A percentile compares a stretch with the other conserved stretches of the same genome.
These are phyloP conservation scores for Saururus chinensis DNA, from an alignment of 164 flowering plant species.

Conservation along the genomic window DNA sequence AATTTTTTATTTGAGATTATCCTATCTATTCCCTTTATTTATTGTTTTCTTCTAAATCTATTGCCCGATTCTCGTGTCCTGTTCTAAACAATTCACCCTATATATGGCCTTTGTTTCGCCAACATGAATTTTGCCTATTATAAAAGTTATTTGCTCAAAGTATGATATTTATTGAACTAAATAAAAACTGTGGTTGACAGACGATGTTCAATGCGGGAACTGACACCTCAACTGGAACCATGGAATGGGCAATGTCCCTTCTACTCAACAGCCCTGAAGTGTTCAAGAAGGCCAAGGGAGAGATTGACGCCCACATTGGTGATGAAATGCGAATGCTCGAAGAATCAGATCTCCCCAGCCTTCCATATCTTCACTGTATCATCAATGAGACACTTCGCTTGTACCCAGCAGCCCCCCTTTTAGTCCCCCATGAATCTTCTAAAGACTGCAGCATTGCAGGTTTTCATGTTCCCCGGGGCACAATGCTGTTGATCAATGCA, in stretches of 20 bases:
- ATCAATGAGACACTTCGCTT: slow-evolving; percentile 3
- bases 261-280: slow-evolving; percentile 20
- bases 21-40: no score
- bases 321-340: slow-evolving; percentile 15
- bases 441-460: slow-evolving; percentile 27
- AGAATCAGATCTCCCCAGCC: slow-evolving; percentile 28
- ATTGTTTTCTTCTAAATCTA: no score
- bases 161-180: no score
- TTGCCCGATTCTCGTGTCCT: no score
- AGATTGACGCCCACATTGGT: slow-evolving; percentile 16
- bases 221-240: slow-evolving; percentile 18
- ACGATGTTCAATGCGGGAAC: slow-evolving; percentile 18
- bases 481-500: slow-evolving; percentile 32
- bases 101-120: no score
- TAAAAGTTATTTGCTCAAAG: no score
- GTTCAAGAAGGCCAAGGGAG: slow-evolving; percentile 15
- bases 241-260: slow-evolving; percentile 24
- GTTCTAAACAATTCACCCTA: no score
- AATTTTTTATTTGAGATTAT: no score
- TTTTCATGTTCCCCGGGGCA: slow-evolving; percentile 24
- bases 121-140: no score
- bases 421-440: slow-evolving; percentile 32
- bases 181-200: slow-evolving; percentile 10
- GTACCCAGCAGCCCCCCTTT: slow-evolving; percentile 5
- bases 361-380: slow-evolving; percentile 24